Evolutionary conservation across 768 basidiomycete species (phyloP).

Genomic region (Boletales sp.): DNA sequence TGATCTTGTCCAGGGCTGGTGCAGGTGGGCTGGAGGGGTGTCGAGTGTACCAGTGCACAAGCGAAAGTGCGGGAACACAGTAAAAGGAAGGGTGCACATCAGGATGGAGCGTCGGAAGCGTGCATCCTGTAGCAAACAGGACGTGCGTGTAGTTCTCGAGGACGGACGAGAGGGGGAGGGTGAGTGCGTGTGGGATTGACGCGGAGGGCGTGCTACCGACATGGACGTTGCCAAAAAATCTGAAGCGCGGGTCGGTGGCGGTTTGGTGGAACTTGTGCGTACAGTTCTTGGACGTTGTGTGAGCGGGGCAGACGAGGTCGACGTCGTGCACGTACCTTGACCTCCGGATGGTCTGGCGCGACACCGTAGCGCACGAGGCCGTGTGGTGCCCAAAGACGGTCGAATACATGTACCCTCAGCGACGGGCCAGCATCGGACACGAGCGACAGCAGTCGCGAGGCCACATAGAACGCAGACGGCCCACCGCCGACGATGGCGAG

Average conservation of each 20-base stretch:
- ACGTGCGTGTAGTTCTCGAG: slow-evolving; percentile 78
- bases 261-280: slow-evolving; percentile 89
- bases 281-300: slow-evolving; percentile 67
- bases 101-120: slow-evolving; percentile 57
- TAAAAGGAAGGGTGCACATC: slow-evolving; percentile 43
- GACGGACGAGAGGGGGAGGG: slow-evolving; percentile 59
- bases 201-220: slow-evolving; percentile 35
- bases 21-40: slow-evolving; percentile 70
- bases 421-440: slow-evolving; percentile 39
- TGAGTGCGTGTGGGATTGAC: slow-evolving; percentile 49
- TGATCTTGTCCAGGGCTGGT: slow-evolving; percentile 58
- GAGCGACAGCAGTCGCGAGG: slow-evolving; percentile 74
- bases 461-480: slow-evolving; percentile 95
- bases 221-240: slow-evolving; percentile 90
- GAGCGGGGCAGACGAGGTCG: slow-evolving; percentile 6
- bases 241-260: slow-evolving; percentile 75
- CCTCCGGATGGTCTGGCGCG: slow-evolving; percentile 97
- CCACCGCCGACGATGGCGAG: slow-evolving; percentile 92
- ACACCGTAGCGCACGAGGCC: slow-evolving; percentile 95
- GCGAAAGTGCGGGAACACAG: slow-evolving; percentile 70
- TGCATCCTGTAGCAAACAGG: slow-evolving; percentile 83
- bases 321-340: slow-evolving; percentile 56
- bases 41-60: slow-evolving; percentile 97
- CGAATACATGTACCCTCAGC: slow-evolving; percentile 79
- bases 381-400: slow-evolving; percentile 91